phyloP scores from a whole-genome alignment of 257 asterid species.

The Fraxinus pennsylvanica region DNA sequence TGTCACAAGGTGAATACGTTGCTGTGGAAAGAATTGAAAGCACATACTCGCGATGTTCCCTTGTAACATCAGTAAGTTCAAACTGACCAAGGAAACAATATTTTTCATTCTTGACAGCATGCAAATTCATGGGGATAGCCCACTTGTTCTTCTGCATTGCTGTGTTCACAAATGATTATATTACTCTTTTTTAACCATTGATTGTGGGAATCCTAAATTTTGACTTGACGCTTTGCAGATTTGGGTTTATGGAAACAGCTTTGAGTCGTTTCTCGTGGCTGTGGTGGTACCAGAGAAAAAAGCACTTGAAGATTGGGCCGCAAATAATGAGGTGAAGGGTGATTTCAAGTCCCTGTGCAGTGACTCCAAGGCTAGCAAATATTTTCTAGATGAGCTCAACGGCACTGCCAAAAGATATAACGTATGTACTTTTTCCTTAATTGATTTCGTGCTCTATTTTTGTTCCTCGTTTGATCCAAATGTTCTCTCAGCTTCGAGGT shows the following conservation, averaged over 20 bases:
- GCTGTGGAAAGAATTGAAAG: constrained; percentile 83
- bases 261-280: constrained; percentile 85
- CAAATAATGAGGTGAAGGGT: constrained; percentile 49
- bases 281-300: constrained; percentile 84
- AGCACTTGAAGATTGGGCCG: constrained; percentile 82
- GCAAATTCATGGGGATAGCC: background rate
- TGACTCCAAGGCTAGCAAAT: constrained; percentile 54
- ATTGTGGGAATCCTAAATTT: background rate
- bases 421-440: constrained; percentile 38
- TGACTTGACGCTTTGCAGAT: constrained; percentile 41
- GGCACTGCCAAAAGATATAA: constrained; percentile 60
- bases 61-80: constrained; percentile 64
- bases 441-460: background rate
- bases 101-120: background rate
- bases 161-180: background rate
- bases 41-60: constrained; percentile 73
- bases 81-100: background rate
- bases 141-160: background rate
- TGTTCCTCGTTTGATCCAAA: background rate
- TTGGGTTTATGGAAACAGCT: constrained; percentile 92
- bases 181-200: background rate
- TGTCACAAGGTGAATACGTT: constrained; percentile 96
- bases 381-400: constrained; percentile 76
- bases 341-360: constrained; percentile 62
- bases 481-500: constrained; percentile 66